Evolutionary conservation across 768 basidiomycete species (phyloP).

Genomic region (Cyathus striatus): DNA sequence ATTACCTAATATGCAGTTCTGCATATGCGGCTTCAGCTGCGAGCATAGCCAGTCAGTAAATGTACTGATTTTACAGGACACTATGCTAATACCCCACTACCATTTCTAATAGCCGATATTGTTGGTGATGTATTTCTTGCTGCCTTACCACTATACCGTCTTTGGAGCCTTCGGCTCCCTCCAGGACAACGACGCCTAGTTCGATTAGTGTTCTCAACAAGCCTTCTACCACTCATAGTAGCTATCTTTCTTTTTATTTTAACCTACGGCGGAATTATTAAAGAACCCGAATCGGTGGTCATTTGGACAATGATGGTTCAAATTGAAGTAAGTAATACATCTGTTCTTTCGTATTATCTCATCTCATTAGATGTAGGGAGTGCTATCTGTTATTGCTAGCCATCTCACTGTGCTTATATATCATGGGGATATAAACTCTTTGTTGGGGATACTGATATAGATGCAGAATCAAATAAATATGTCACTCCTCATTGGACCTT

Average conservation of each 20-base stretch:
- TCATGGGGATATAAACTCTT: neutral
- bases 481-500: neutral
- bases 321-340: neutral
- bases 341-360: neutral
- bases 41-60: neutral
- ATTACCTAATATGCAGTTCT: neutral
- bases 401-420: neutral
- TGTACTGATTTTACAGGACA: too few relatives aligned
- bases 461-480: neutral
- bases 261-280: neutral
- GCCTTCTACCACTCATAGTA: neutral
- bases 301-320: slow-evolving; percentile 1
- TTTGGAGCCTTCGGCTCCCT: neutral
- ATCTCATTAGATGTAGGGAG: neutral
- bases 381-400: neutral
- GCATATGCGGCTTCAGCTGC: neutral
- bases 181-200: neutral
- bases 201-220: neutral
- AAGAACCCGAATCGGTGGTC: neutral
- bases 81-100: neutral
- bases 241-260: neutral
- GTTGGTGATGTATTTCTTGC: neutral
- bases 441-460: neutral
- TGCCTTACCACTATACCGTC: neutral
- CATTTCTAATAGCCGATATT: slow-evolving; percentile 1